Evolutionary conservation across 495 filamentous ascomycete genomes (phyloP).

Genomic region (Lasiosphaeria miniovina): DNA sequence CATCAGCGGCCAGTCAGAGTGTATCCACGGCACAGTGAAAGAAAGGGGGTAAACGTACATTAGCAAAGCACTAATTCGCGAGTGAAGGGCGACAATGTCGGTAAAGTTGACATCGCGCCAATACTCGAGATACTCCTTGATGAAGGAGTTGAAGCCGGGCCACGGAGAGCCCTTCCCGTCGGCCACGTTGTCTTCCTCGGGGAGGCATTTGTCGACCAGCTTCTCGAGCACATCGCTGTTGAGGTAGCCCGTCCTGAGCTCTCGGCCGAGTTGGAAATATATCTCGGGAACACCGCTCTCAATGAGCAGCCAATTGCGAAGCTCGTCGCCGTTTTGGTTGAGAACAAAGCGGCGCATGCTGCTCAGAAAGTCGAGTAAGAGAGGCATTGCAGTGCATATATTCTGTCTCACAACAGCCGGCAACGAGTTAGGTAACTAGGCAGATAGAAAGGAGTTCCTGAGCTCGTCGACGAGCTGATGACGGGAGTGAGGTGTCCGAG

Average conservation of each 20-base stretch:
- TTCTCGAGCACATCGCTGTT: slow-evolving; percentile 56
- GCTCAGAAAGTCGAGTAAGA: slow-evolving; percentile 38
- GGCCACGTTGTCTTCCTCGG: slow-evolving; percentile 44
- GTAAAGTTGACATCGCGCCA: slow-evolving; percentile 73
- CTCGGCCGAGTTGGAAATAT: slow-evolving; percentile 63
- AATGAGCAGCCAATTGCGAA: slow-evolving; percentile 45
- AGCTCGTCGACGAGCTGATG: too few species aligned
- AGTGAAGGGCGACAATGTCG: slow-evolving; percentile 71
- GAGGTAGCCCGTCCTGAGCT: slow-evolving; percentile 59
- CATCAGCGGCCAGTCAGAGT: slow-evolving; percentile 11
- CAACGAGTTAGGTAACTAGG: too few species aligned
- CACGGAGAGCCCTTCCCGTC: slow-evolving; percentile 60
- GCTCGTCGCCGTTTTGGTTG: slow-evolving; percentile 36
- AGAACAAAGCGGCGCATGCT: slow-evolving; percentile 40
- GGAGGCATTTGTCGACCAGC: slow-evolving; percentile 56
- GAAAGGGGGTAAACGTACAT: slow-evolving; percentile 52
- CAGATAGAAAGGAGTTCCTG: too few species aligned
- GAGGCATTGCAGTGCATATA: slow-evolving; percentile 28
- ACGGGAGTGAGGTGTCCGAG: too few species aligned
- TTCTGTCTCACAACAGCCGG: background rate
- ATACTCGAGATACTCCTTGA: slow-evolving; percentile 75
- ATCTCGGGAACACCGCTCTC: slow-evolving; percentile 50
- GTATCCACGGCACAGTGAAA: background rate
- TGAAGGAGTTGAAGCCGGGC: slow-evolving; percentile 70
- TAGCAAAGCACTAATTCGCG: slow-evolving; percentile 65